Percentiles rank a stretch among this genome's conserved stretches.
Evolutionary conservation across 768 basidiomycete genomes (phyloP).

Genomic region (Artomyces pyxidatus): DNA sequence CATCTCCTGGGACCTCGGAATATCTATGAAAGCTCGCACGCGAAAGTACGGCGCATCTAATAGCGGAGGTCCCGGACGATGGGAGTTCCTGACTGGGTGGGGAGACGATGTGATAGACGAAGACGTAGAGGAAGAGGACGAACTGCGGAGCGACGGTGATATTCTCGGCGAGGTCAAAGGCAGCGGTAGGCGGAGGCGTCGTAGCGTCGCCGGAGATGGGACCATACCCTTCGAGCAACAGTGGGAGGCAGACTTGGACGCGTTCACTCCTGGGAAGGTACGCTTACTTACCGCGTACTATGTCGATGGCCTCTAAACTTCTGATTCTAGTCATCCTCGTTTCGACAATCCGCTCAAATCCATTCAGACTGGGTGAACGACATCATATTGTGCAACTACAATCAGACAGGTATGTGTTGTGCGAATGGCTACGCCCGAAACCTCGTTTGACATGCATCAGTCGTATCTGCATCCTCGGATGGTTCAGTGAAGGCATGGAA

Average conservation of each 20-base stretch:
- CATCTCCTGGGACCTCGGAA: slow-evolving; percentile 78
- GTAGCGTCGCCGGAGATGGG: slow-evolving; percentile 20
- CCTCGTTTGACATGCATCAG: slow-evolving; percentile 26
- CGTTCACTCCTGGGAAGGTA: slow-evolving; percentile 42
- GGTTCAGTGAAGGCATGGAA: slow-evolving; percentile 92
- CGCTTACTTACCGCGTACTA: slow-evolving; percentile 17
- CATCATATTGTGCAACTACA: slow-evolving; percentile 81
- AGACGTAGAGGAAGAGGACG: slow-evolving; percentile 55
- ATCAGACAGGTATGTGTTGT: slow-evolving; percentile 64
- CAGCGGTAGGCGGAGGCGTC: slow-evolving; percentile 24
- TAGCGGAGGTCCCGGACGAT: slow-evolving; percentile 31
- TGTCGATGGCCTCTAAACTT: not conserved
- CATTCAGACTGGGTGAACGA: slow-evolving; percentile 98
- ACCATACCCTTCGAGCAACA: slow-evolving; percentile 55
- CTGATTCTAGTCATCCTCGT: slow-evolving; percentile 42
- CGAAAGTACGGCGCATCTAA: slow-evolving; percentile 21
- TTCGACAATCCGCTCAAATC: slow-evolving; percentile 82
- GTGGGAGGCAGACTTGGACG: slow-evolving; percentile 71
- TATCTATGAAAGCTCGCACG: slow-evolving; percentile 47
- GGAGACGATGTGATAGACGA: slow-evolving; percentile 61
- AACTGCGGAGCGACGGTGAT: slow-evolving; percentile 62
- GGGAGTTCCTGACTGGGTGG: slow-evolving; percentile 87
- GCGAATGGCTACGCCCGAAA: not conserved
- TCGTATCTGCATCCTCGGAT: slow-evolving; percentile 92
- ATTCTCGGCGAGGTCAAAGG: slow-evolving; percentile 64